Evolutionary conservation across 768 basidiomycete species (phyloP).

Genomic region (Gloeopeniophorella convolvens): DNA sequence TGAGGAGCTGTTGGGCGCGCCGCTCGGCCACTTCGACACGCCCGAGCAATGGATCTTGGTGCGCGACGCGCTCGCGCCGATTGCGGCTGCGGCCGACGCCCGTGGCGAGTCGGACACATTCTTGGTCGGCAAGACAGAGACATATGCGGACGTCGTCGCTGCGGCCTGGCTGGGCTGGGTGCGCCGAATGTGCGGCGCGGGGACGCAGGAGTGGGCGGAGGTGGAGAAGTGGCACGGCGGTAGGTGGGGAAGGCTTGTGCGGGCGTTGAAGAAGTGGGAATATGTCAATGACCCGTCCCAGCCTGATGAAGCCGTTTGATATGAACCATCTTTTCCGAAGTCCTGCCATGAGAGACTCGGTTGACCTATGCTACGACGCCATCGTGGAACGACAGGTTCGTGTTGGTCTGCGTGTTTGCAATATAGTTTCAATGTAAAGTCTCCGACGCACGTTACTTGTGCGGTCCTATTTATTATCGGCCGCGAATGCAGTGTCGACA

Average conservation of each 20-base stretch:
- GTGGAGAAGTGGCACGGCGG: conserved; percentile 35
- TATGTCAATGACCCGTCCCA: conserved; percentile 2
- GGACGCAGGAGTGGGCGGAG: conserved; percentile 39
- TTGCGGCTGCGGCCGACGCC: conserved; percentile 15
- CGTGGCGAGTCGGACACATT: conserved; percentile 13
- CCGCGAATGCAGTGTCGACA: no score
- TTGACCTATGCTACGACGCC: no score
- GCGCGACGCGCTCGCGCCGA: conserved; percentile 28
- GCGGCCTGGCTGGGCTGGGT: conserved; percentile 29
- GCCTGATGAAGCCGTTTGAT: background rate
- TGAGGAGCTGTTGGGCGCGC: conserved; percentile 28
- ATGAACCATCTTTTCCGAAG: background rate
- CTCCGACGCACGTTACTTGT: no score
- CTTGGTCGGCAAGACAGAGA: conserved; percentile 32
- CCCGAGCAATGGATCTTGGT: conserved; percentile 35
- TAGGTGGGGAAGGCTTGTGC: conserved; percentile 21
- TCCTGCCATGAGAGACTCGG: background rate
- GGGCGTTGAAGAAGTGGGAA: conserved; percentile 10
- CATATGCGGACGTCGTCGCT: conserved; percentile 38
- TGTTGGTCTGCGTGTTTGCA: no score
- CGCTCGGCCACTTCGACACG: conserved; percentile 33
- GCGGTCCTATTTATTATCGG: no score
- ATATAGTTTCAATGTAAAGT: no score
- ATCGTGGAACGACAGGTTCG: no score
- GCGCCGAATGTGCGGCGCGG: conserved; percentile 30